These are phyloP conservation scores for Monosporozyma unispora DNA, from an alignment of 805 yeast species.

Conservation along the genomic window DNA sequence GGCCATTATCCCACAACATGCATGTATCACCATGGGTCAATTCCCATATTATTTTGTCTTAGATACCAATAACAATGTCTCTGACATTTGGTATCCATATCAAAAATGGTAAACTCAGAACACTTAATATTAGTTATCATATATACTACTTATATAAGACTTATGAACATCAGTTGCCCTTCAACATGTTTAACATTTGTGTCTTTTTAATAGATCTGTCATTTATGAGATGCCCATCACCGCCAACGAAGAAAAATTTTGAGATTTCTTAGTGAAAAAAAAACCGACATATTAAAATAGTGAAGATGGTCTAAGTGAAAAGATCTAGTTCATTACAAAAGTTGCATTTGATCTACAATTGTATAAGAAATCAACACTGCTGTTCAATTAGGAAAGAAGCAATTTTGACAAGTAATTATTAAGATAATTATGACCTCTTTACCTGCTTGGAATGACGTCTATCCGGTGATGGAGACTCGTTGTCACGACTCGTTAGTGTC, in stretches of 20 bases:
- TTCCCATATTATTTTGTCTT: slow-evolving; percentile 49
- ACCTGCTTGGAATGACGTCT: slow-evolving; percentile 19
- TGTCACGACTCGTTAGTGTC: slow-evolving; percentile 20
- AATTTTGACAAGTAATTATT: neutral
- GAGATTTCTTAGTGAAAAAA: neutral
- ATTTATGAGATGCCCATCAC: slow-evolving; percentile 2
- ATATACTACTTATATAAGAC: neutral
- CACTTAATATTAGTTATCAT: too few relatives aligned
- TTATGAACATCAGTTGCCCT: neutral
- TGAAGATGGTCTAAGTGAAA: neutral
- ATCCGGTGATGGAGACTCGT: slow-evolving; percentile 12
- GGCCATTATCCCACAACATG: slow-evolving; percentile 56
- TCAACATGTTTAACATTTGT: too few relatives aligned
- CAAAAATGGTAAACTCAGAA: slow-evolving; percentile 36
- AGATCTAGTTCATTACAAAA: neutral
- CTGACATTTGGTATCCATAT: slow-evolving; percentile 59
- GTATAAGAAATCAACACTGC: neutral
- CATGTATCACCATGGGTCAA: slow-evolving; percentile 61
- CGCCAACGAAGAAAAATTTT: slow-evolving; percentile 9
- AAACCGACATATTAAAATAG: neutral
- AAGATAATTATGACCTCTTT: slow-evolving; percentile 5
- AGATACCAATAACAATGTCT: slow-evolving; percentile 40
- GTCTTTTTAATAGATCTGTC: neutral
- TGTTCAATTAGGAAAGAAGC: neutral
- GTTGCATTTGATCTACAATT: neutral